Evolutionary conservation across 1,284 basidiomycete genomes (phyloP).

Genomic region (Testicularia cyperi): DNA sequence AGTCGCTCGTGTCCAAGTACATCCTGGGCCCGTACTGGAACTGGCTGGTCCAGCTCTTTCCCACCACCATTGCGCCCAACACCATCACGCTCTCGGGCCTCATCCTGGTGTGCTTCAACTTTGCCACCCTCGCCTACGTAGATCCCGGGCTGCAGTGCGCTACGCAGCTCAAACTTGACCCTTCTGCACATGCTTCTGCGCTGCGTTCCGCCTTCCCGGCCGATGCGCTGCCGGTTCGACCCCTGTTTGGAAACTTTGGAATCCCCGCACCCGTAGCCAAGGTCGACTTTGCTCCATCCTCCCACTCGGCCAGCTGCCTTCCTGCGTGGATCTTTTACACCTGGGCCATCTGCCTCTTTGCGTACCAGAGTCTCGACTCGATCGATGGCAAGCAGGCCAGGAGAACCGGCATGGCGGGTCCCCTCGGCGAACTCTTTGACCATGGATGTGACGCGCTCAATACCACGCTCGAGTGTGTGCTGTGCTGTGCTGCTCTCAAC

Average conservation of each 20-base stretch:
- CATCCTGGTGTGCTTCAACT: constrained; percentile 78
- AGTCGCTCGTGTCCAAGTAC: constrained; percentile 69
- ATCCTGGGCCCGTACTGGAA: constrained; percentile 91
- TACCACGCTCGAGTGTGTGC: constrained; percentile 67
- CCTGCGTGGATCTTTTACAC: constrained; percentile 51
- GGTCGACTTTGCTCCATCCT: constrained; percentile 14
- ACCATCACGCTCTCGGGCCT: constrained; percentile 69
- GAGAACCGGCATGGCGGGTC: constrained; percentile 91
- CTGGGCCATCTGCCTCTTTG: constrained; percentile 85
- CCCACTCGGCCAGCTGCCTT: constrained; percentile 13
- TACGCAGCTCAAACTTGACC: constrained; percentile 50
- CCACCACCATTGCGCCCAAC: constrained; percentile 84
- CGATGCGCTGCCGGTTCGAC: constrained; percentile 36
- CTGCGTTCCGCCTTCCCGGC: constrained; percentile 23
- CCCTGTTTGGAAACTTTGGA: constrained; percentile 37
- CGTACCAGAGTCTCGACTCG: constrained; percentile 86
- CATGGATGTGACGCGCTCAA: constrained; percentile 86
- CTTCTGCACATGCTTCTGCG: constrained; percentile 18
- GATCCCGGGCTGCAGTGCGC: constrained; percentile 44
- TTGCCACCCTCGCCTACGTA: constrained; percentile 70
- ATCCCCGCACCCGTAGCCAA: constrained; percentile 30
- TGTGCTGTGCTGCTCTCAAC: constrained; percentile 66
- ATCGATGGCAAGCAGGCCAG: constrained; percentile 95
- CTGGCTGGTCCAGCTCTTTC: constrained; percentile 89
- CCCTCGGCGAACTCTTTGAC: constrained; percentile 94